Percentiles rank a stretch among this genome's conserved stretches.
phyloP scores from a whole-genome alignment of 2,329 filamentous ascomycete species.

The Dactylellina cionopaga region DNA sequence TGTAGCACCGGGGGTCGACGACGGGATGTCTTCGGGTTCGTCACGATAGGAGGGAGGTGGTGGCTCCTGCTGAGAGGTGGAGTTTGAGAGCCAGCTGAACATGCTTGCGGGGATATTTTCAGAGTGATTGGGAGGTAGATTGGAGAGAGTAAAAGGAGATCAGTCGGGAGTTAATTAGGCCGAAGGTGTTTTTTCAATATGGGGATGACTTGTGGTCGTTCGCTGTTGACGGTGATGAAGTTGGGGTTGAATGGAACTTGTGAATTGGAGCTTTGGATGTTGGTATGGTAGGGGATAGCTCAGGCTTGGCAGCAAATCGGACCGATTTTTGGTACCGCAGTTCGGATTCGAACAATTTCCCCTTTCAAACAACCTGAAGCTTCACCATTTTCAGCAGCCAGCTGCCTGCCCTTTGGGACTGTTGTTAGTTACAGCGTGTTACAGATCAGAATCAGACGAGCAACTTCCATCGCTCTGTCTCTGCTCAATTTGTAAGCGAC shows the following conservation, averaged over 20 bases:
- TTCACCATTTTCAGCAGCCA: background rate
- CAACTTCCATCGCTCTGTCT: too few species aligned
- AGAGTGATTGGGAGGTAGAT: background rate
- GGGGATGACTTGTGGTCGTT: background rate
- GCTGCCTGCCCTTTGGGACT: too few species aligned
- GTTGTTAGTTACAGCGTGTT: too few species aligned
- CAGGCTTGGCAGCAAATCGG: constrained; percentile 37
- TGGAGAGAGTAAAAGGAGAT: background rate
- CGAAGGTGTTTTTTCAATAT: background rate
- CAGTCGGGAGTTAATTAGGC: background rate
- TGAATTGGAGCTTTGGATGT: constrained; percentile 3
- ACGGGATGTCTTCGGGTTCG: constrained; percentile 15
- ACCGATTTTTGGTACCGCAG: constrained; percentile 19
- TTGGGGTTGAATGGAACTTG: background rate
- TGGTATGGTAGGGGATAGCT: too few species aligned
- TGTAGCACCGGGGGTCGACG: background rate
- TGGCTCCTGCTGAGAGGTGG: constrained; percentile 1
- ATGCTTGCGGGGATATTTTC: background rate
- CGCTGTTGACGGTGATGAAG: constrained; percentile 12
- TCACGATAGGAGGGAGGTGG: constrained; percentile 48
- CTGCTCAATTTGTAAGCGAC: too few species aligned
- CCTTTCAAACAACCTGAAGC: background rate
- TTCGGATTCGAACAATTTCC: constrained; percentile 42
- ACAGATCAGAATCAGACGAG: too few species aligned
- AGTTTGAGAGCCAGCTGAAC: constrained; percentile 39